Evolutionary conservation across 768 basidiomycete species (phyloP).

Genomic region (Vishniacozyma victoriae): DNA sequence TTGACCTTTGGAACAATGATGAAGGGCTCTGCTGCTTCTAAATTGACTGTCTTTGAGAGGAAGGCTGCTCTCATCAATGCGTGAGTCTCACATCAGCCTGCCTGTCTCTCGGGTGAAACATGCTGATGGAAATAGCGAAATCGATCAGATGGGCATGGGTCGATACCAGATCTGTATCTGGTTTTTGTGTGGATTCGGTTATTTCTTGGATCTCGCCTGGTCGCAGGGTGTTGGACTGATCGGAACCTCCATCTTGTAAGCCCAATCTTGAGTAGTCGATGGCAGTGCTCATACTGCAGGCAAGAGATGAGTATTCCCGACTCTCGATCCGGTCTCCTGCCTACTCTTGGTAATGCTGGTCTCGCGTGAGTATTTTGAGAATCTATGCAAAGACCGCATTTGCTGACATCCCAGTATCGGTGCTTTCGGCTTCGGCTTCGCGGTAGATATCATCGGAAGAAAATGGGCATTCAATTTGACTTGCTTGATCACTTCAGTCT

Average conservation of each 20-base stretch:
- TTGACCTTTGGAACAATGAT: conserved; percentile 15
- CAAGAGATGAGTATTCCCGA: conserved; percentile 32
- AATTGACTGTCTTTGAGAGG: conserved; percentile 39
- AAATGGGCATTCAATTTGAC: conserved; percentile 49
- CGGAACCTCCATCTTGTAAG: conserved; percentile 31
- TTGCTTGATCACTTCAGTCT: conserved; percentile 47
- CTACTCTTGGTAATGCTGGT: conserved; percentile 45
- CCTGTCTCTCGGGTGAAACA: neutral
- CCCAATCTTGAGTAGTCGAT: conserved; percentile 13
- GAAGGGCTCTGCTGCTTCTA: conserved; percentile 22
- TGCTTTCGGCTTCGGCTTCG: conserved; percentile 43
- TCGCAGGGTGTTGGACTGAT: conserved; percentile 46
- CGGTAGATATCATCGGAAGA: conserved; percentile 46
- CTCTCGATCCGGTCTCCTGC: conserved; percentile 30
- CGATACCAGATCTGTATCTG: conserved; percentile 46
- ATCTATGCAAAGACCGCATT: conserved; percentile 1
- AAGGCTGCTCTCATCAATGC: conserved; percentile 46
- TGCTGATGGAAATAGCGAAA: neutral
- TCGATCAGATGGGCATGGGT: conserved; percentile 36
- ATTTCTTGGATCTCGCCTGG: conserved; percentile 47
- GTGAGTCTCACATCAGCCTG: conserved; percentile 16
- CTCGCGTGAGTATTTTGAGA: conserved; percentile 18
- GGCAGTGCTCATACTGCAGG: conserved; percentile 3
- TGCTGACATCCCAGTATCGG: conserved; percentile 23
- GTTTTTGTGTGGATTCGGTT: conserved; percentile 47